A percentile compares a stretch with the other conserved stretches of the same genome.
Evolutionary conservation across 2,329 filamentous ascomycete species (phyloP).

Genomic region (Clonostachys rhizophaga): DNA sequence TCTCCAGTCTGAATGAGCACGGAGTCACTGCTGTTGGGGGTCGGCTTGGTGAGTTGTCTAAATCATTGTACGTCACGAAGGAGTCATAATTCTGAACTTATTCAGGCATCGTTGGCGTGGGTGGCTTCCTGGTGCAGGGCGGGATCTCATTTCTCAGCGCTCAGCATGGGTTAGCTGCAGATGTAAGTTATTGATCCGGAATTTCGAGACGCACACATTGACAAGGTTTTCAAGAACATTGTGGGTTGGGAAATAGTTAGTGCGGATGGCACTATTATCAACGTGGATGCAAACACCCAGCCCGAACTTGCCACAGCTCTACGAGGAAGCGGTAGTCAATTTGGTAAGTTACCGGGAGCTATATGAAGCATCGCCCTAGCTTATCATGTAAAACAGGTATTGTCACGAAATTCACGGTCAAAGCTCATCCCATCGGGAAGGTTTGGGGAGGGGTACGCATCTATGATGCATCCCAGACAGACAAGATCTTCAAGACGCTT

Average conservation of each 20-base stretch:
- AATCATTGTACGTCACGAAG: neutral
- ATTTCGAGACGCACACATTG: neutral
- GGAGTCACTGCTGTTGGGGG: constrained; percentile 25
- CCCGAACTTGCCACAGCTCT: constrained; percentile 17
- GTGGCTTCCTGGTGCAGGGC: constrained; percentile 17
- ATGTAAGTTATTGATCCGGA: constrained; percentile 10
- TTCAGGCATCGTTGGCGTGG: constrained; percentile 16
- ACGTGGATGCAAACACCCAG: constrained; percentile 13
- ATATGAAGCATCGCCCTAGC: neutral
- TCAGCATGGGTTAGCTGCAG: constrained; percentile 17
- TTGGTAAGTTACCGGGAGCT: constrained; percentile 9
- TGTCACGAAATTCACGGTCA: constrained; percentile 22
- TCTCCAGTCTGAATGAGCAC: constrained; percentile 20
- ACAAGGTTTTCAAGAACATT: neutral
- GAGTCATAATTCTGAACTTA: neutral
- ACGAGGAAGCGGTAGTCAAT: constrained; percentile 17
- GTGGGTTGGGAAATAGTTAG: constrained; percentile 12
- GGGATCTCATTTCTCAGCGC: constrained; percentile 19
- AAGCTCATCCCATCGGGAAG: constrained; percentile 20
- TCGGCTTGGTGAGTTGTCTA: constrained; percentile 10
- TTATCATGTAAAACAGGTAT: constrained; percentile 13
- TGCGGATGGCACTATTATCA: constrained; percentile 13
- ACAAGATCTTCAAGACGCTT: constrained; percentile 20
- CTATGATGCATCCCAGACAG: constrained; percentile 17
- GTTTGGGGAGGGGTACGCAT: constrained; percentile 29